Percentiles rank a stretch among this genome's conserved stretches.
Conservation (phyloP, 495 filamentous ascomycete species). For the Xylona heveae region DNA sequence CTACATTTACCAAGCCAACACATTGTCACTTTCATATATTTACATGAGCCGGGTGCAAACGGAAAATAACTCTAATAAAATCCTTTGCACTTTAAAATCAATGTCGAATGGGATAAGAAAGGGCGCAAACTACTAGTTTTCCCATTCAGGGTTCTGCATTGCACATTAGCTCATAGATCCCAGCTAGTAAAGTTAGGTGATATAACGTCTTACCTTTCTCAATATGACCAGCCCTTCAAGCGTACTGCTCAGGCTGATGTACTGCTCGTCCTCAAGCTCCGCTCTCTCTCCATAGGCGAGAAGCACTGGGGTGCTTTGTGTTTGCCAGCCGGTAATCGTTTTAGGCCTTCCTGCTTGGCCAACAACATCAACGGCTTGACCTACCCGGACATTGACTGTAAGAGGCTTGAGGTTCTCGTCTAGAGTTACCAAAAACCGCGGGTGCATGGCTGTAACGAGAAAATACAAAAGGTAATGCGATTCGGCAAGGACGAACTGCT, state of each 20-base stretch:
- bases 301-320: slow-evolving; percentile 90
- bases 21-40: no score
- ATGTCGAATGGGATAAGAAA: no score
- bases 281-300: slow-evolving; percentile 84
- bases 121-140: no score
- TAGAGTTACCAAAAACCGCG: slow-evolving; percentile 84
- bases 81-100: no score
- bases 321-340: slow-evolving; percentile 99
- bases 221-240: slow-evolving; percentile 91
- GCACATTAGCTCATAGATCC: no score
- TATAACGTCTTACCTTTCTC: slow-evolving; percentile 53
- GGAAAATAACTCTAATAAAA: no score
- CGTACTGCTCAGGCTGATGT: slow-evolving; percentile 71
- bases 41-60: no score
- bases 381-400: slow-evolving; percentile 88
- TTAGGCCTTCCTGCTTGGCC: slow-evolving; percentile 92
- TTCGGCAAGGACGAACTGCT: slow-evolving; percentile 75
- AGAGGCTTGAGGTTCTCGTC: slow-evolving; percentile 88
- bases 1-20: no score
- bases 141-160: slow-evolving; percentile 15
- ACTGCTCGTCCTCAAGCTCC: slow-evolving; percentile 94
- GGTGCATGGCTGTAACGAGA: slow-evolving; percentile 92
- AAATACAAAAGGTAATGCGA: slow-evolving; percentile 95
- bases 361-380: slow-evolving; percentile 95
- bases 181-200: slow-evolving; percentile 1